Percentiles rank a stretch among this genome's conserved stretches.
phyloP scores from a whole-genome alignment of 2,329 filamentous ascomycete genomes.

The Apiospora kogelbergensis region DNA sequence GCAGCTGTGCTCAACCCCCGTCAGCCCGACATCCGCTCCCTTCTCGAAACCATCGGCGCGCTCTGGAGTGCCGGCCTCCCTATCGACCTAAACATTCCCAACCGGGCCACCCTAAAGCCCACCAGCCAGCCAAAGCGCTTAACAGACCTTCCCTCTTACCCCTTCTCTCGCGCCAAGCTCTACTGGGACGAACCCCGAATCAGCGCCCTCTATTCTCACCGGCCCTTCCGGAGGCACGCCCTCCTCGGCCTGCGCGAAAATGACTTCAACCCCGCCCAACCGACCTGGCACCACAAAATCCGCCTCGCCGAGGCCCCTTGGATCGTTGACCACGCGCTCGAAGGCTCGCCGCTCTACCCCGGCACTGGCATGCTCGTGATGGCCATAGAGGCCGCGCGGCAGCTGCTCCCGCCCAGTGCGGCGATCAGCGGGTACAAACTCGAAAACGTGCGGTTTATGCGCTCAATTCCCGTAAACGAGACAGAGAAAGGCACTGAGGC shows the following conservation, averaged over 20 bases:
- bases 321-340: conserved; percentile 12
- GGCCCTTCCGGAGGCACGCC: conserved; percentile 12
- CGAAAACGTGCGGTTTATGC: conserved; percentile 10
- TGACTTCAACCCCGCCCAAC: not conserved
- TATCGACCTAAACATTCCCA: conserved; percentile 6
- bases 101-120: not conserved
- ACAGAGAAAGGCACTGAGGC: conserved; percentile 26
- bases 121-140: not conserved
- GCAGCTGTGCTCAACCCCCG: not conserved
- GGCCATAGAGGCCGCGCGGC: conserved; percentile 20
- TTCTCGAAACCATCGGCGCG: conserved; percentile 2
- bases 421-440: conserved; percentile 5
- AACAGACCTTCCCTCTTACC: not conserved
- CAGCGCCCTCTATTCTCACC: not conserved
- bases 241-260: conserved; percentile 9
- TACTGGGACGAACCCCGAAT: conserved; percentile 13
- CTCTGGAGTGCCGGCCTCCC: conserved; percentile 1
- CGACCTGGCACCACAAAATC: conserved; percentile 11
- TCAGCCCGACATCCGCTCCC: not conserved
- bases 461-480: conserved; percentile 19
- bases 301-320: conserved; percentile 9
- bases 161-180: conserved; percentile 6
- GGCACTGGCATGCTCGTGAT: conserved; percentile 12
- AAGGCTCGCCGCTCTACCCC: conserved; percentile 12
- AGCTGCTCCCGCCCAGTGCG: conserved; percentile 9